Evolutionary conservation across 306 rosid genomes (phyloP), one percentile per base, ranked within the genome.

Genomic region (Leucaena leucocephala): DNA sequence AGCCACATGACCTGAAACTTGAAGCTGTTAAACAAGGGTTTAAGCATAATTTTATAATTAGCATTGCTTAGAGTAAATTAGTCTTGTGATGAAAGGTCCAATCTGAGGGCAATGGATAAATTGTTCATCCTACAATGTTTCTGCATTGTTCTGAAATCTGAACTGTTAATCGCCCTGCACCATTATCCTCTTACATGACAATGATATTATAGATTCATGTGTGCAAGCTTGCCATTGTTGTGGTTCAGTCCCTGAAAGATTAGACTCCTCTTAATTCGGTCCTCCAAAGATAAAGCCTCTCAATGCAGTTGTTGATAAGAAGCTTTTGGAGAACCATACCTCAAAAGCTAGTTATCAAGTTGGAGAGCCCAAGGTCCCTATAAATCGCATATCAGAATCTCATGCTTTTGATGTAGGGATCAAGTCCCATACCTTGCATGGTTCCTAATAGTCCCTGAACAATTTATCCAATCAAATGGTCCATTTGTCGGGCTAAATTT

Each of bases 111-210:
- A 40, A 73, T 43, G 38, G 38, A 36, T 84, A 61, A 81, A 76
- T 73, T 72, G 44, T 72, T 44, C 49, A 17, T 57, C 71, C 38
- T 66, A 14, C 44, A n/a, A 39, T 63, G 52, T 63, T 42, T 76
- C 57, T 71, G 75, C 75, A 49, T 63, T 79, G 50, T 43, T 50
- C 72, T 44, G 59, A 75, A 83, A 71, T 69, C 57, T 75, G 65
- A 64, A 45, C 36, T 62, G 70, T 61, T 62, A 70, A 72, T 52
- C 76, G 22, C 71, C 67, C 52, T 58, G 64, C 57, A 6, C 21
- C 35, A 2, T 36, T 73, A n/a, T 44, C 36, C 34, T 62, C 39
- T 42, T 55, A 34, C 58, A 46, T 67, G 34, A 72, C n/a, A 72
- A 46, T 44, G 65, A 39, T 77, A 36, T n/a, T 66, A 50, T 73